Base-by-base conservation (phyloP, 305 asterid species). In the Fraxinus baroniana region DNA sequence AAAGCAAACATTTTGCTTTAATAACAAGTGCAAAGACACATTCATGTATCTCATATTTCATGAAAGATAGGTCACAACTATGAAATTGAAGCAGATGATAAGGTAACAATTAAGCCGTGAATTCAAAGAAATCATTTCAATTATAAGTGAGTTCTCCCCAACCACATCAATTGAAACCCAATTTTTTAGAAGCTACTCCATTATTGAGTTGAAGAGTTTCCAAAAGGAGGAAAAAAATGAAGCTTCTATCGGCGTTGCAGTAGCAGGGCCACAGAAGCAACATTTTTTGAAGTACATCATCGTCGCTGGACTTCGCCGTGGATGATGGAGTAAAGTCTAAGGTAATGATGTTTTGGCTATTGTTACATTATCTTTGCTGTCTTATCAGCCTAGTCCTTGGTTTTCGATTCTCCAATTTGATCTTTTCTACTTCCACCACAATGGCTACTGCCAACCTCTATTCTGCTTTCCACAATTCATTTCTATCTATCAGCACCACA, bases 331-430 rank as follows among this genome's bases (percentile, higher is more conserved):
- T 82, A 41, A 92, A 91, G 85, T 93, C 98, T 3, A 94, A 98
- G 87, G 92, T 89, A 76, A 86, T 94, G 4, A 82, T 94, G 78
- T 82, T 91, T 71, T 94, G 98, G 98, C 88, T 92, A 4, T 13
- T 92, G 33, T 72, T 96, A 62, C 99, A 5, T 32, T 32, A 1
- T 32, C 35, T 32, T 32, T 32, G 35, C 35, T 32, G 35, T 32
- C 35, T 32, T 32, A 32, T 32, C 3, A 93, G 98, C 83, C 90
- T 94, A 33, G 91, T 91, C 55, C 93, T 94, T 68, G 99, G 99
- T 96, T 96, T 94, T 87, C 89, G 98, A 80, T 93, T 94, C 82
- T 93, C 32, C 74, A 95, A 97, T 60, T 89, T 92, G 70, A 88
- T 91, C 93, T 84, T 92, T 93, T 70, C 92, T 96, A 82, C 86